A percentile compares a stretch with the other conserved stretches of the same genome.
Conservation (phyloP, 164 flowering plant species). For the Annona squamosa region DNA sequence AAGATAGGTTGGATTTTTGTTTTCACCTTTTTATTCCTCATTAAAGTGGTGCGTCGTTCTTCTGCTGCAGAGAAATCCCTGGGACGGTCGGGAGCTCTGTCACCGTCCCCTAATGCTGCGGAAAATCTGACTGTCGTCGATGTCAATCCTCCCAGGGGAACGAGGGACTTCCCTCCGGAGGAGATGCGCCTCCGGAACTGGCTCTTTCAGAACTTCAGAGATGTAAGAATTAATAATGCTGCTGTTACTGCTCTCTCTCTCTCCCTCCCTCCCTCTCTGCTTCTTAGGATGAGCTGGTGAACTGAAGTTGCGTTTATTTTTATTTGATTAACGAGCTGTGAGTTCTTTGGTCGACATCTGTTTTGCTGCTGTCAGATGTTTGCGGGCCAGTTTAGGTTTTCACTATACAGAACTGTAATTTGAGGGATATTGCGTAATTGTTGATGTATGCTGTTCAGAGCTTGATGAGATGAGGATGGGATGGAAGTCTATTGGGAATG, state of each 20-base stretch:
- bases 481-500: too few relatives aligned
- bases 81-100: slow-evolving; percentile 8
- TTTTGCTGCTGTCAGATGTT: neutral
- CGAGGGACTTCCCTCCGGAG: slow-evolving; percentile 92
- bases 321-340: neutral
- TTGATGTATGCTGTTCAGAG: neutral
- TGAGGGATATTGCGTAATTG: neutral
- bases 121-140: slow-evolving; percentile 34
- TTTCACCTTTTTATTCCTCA: too few relatives aligned
- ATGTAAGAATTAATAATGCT: slow-evolving; percentile 29
- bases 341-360: neutral
- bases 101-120: neutral
- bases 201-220: slow-evolving; percentile 76
- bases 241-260: neutral
- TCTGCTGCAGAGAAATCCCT: neutral
- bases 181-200: slow-evolving; percentile 94
- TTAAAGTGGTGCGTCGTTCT: neutral
- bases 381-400: neutral
- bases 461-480: neutral
- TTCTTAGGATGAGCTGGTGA: neutral
- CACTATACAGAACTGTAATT: neutral
- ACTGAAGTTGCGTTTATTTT: neutral
- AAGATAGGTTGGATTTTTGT: too few relatives aligned
- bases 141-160: slow-evolving; percentile 92
- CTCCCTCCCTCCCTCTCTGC: neutral